phyloP scores from a whole-genome alignment of 768 basidiomycete species.

The Boletus rubescentipes region DNA sequence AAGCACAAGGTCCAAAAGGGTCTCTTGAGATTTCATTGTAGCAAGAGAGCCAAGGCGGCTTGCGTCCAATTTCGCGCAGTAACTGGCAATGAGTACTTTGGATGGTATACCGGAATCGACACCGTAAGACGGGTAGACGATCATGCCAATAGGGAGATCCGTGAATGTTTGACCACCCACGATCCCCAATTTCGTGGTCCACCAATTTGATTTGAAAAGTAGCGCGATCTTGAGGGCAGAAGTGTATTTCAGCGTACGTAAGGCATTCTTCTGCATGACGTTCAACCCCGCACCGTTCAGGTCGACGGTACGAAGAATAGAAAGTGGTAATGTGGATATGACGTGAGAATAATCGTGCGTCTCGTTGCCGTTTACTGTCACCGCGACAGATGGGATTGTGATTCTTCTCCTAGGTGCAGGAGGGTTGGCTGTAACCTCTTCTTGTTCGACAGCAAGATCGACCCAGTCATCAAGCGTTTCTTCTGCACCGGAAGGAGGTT shows the following conservation, averaged over 20 bases:
- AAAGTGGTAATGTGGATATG: constrained; percentile 8
- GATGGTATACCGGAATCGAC: constrained; percentile 8
- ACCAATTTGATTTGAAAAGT: constrained; percentile 15
- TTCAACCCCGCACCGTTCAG: constrained; percentile 5
- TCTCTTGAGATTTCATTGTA: neutral
- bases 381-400: neutral
- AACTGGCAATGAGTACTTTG: constrained; percentile 10
- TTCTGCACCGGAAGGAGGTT: neutral
- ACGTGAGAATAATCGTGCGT: constrained; percentile 10
- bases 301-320: constrained; percentile 5
- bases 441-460: neutral
- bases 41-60: neutral
- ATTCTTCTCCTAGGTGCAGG: neutral
- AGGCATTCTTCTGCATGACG: constrained; percentile 6
- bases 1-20: constrained; percentile 4
- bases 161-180: constrained; percentile 11
- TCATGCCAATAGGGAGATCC: constrained; percentile 7
- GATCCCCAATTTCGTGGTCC: constrained; percentile 11
- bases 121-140: constrained; percentile 10
- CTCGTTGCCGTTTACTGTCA: constrained; percentile 5
- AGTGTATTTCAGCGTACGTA: neutral
- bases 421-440: neutral
- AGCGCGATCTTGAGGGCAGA: neutral
- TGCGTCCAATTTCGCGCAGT: neutral
- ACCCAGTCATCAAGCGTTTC: neutral